Percentiles rank a stretch among this genome's conserved stretches.
Conservation (phyloP, 352 stramenopile species). For the Peronospora destructor region DNA sequence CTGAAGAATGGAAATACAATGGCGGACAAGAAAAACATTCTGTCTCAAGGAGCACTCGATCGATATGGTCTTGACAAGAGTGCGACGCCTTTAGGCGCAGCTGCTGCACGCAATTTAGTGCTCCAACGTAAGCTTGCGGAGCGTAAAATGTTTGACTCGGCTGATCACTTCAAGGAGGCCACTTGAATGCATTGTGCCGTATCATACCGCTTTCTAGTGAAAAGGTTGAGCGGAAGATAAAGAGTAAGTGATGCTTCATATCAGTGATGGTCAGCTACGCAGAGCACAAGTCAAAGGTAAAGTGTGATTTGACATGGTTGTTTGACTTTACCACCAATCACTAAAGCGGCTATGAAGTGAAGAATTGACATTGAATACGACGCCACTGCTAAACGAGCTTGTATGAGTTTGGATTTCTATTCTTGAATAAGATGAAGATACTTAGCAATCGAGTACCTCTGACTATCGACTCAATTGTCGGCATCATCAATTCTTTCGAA, state of each 20-base stretch:
- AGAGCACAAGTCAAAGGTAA: constrained; percentile 3
- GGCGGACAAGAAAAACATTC: neutral
- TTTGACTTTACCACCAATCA: constrained; percentile 1
- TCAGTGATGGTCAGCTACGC: constrained; percentile 2
- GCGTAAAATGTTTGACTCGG: constrained; percentile 72
- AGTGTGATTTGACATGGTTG: neutral
- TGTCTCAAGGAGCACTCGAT: constrained; percentile 14
- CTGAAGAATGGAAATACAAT: constrained; percentile 7
- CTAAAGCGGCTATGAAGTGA: neutral
- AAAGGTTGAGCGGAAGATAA: constrained; percentile 4
- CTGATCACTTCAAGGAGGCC: constrained; percentile 64
- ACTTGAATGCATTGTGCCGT: constrained; percentile 13
- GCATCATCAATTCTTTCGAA: constrained; percentile 14
- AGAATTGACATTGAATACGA: neutral
- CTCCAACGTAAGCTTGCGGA: constrained; percentile 61
- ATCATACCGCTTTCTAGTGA: too few relatives aligned
- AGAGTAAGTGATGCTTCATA: constrained; percentile 12
- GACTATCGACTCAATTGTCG: too few relatives aligned
- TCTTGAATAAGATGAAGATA: too few relatives aligned
- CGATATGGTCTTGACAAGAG: constrained; percentile 26
- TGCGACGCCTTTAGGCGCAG: constrained; percentile 20
- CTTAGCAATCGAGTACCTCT: constrained; percentile 37
- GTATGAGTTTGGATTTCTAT: neutral
- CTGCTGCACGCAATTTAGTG: constrained; percentile 53
- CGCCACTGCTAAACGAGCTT: neutral